Base-by-base conservation (phyloP, 345 rosid genomes). In the Murraya koenigii region DNA sequence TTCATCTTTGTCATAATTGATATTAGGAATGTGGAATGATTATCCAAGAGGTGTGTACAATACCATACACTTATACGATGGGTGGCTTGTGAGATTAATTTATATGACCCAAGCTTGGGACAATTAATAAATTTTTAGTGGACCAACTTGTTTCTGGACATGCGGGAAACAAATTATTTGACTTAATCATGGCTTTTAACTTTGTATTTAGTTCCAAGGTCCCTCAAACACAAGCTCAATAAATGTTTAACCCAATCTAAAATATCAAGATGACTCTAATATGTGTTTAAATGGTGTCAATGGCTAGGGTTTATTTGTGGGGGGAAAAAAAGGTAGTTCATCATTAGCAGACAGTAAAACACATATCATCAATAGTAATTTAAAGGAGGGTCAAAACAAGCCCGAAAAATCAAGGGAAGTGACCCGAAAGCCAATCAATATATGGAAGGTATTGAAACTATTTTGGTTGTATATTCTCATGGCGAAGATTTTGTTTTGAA, bases 311-410 rank as follows among this genome's bases (percentile, higher is more conserved):
- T 33, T 30, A 10, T 54, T 56, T 35, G 65, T 7, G 58, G 30
- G 69, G 15, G 1, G 1, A 0, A 2, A 4, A 64, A 64, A 8
- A 20, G 14, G 39, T 77, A 54, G 62, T 35, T 30, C 41, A 15
- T 81, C n/a, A 78, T 66, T 49, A 30, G 82, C 66, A 59, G 82
- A 78, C 76, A 69, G n/a, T n/a, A 19, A 49, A 17, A 68, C 68
- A 75, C 33, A 30, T 64, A n/a, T 25, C 67, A 49, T 30, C 32
- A 54, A 65, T 14, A 3, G 72, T n/a, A 5, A 30, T 59, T n/a
- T 4, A 19, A 44, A 47, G 15, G 65, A 72, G 33, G n/a, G 4
- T 4, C 52, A 41, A 72, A 13, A 35, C 52, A 32, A 75, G 64
- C 79, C 67, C 56, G 7, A 14, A 58, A 66, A 25, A 55, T 71